Conservation (phyloP, 1,139 yeast species). For the Fermentozyma sake region DNA sequence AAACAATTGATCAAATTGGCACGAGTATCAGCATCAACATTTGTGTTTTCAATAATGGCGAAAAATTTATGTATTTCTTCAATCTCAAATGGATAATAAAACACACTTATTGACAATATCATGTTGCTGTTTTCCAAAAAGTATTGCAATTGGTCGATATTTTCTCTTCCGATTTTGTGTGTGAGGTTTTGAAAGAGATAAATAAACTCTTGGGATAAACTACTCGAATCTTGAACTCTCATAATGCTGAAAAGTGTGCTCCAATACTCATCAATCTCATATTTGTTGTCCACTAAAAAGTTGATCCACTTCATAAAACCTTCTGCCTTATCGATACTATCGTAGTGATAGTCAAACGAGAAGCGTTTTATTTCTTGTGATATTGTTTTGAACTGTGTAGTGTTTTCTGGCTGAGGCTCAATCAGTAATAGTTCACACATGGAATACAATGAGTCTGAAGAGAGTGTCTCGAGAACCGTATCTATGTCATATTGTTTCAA, state of each 20-base stretch:
- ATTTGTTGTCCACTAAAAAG: constrained; percentile 4
- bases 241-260: constrained; percentile 15
- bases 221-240: constrained; percentile 10
- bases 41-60: constrained; percentile 13
- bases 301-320: constrained; percentile 22
- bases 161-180: constrained; percentile 11
- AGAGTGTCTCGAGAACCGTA: constrained; percentile 1
- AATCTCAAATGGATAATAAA: constrained; percentile 16
- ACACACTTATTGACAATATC: constrained; percentile 29
- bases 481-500: constrained; percentile 1
- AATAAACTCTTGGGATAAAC: constrained; percentile 19
- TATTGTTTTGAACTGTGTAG: constrained; percentile 7
- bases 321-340: constrained; percentile 27
- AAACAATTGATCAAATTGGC: constrained; percentile 19
- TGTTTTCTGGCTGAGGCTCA: not conserved
- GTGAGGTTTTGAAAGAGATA: constrained; percentile 15
- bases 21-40: constrained; percentile 24
- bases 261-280: constrained; percentile 11
- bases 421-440: constrained; percentile 1
- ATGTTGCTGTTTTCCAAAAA: constrained; percentile 26
- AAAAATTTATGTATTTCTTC: constrained; percentile 12
- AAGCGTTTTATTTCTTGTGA: constrained; percentile 1
- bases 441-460: constrained; percentile 1
- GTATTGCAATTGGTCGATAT: constrained; percentile 19
- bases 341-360: constrained; percentile 28